A percentile compares a stretch with the other conserved stretches of the same genome.
phyloP scores from a whole-genome alignment of 371 early-diverging fungal species.

The Saksenaea vasiformis region DNA sequence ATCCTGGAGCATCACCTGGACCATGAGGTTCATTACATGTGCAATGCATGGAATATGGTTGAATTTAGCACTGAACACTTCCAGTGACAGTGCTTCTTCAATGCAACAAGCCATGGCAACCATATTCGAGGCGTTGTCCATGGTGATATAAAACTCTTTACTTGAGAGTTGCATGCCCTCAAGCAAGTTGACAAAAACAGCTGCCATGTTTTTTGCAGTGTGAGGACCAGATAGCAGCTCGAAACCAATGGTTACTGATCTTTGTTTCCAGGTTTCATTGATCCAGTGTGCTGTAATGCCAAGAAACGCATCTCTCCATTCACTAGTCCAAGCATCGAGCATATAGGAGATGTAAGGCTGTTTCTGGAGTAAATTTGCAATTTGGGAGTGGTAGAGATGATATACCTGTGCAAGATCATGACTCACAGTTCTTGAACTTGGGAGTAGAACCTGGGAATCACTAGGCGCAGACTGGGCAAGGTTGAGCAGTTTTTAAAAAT shows the following conservation, averaged over 20 bases:
- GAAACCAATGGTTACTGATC: conserved; percentile 21
- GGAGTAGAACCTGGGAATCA: background rate
- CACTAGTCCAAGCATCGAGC: conserved; percentile 23
- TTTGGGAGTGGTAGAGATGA: background rate
- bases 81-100: background rate
- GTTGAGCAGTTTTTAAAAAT: too few species aligned
- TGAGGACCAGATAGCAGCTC: conserved; percentile 17
- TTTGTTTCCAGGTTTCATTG: conserved; percentile 11
- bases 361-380: background rate
- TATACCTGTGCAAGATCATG: background rate
- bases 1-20: too few species aligned
- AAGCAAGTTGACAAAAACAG: conserved; percentile 15
- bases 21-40: background rate
- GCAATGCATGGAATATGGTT: background rate
- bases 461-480: background rate
- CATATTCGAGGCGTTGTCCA: conserved; percentile 28
- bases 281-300: conserved; percentile 31
- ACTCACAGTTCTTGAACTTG: background rate
- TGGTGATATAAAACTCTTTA: conserved; percentile 23
- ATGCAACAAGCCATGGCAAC: conserved; percentile 12
- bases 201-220: conserved; percentile 15
- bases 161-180: conserved; percentile 9
- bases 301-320: conserved; percentile 15
- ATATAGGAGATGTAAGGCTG: conserved; percentile 12
- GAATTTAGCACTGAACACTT: too few species aligned